These are phyloP conservation scores for Telopea speciosissima DNA, from an alignment of 177 flowering plant genomes.

Conservation along the genomic window DNA sequence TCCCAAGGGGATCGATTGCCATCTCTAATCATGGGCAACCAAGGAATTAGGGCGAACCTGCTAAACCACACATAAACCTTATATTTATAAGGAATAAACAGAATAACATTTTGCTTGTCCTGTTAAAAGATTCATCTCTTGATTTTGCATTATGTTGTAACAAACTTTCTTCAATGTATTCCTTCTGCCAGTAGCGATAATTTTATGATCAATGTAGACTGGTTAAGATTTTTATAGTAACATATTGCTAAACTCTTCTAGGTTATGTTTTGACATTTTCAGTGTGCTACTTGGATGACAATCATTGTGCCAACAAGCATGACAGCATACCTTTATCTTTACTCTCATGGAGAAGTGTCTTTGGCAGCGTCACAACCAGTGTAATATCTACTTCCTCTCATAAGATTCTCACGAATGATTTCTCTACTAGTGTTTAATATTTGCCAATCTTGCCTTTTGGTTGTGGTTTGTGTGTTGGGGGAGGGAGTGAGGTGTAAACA, in stretches of 20 bases:
- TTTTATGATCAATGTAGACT: not conserved
- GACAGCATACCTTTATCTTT: constrained; percentile 89
- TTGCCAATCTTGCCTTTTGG: not conserved
- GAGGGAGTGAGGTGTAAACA: too few species aligned
- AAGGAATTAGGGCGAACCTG: not conserved
- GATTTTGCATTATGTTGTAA: not conserved
- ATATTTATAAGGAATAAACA: too few species aligned
- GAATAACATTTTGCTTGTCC: not conserved
- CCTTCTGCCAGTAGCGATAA: not conserved
- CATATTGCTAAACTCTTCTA: not conserved
- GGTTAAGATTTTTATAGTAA: not conserved
- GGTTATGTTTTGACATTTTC: constrained; percentile 22
- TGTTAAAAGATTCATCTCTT: not conserved
- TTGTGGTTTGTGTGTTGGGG: too few species aligned
- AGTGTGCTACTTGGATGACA: constrained; percentile 99
- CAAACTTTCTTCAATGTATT: not conserved
- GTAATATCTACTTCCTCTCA: constrained; percentile 79
- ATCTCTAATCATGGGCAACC: not conserved
- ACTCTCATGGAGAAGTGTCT: constrained; percentile 95
- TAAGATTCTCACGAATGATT: not conserved
- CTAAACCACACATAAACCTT: not conserved
- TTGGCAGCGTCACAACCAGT: constrained; percentile 99
- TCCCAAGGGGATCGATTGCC: not conserved
- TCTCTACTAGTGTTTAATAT: too few species aligned
- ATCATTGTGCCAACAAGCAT: constrained; percentile 90